These are phyloP conservation scores for Mitragyna speciosa DNA, from an alignment of 257 asterid genomes.

Conservation along the genomic window DNA sequence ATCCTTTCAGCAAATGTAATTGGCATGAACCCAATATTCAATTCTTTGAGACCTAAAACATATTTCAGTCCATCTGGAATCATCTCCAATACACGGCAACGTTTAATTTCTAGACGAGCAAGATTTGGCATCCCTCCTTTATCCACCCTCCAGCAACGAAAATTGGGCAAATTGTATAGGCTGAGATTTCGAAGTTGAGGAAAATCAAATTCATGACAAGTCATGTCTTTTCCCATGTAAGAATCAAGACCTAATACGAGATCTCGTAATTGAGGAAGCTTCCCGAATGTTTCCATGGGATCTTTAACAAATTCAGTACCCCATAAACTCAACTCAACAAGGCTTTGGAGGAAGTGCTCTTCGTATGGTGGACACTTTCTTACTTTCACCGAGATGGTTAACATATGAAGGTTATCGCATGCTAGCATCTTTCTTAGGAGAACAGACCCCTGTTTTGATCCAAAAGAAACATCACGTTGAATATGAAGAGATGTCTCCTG, in stretches of 20 bases:
- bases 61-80: slow-evolving; percentile 21
- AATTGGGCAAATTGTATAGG: fast-evolving
- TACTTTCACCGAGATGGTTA: background rate
- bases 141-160: slow-evolving; percentile 21
- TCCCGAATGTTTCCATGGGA: slow-evolving; percentile 1
- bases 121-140: slow-evolving; percentile 27
- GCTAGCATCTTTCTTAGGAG: background rate
- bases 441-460: background rate
- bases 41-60: background rate
- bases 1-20: background rate
- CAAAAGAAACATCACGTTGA: too few species aligned
- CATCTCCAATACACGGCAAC: background rate
- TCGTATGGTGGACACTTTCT: slow-evolving; percentile 1
- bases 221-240: background rate
- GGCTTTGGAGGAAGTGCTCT: background rate
- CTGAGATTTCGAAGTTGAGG: slow-evolving; percentile 7
- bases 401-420: background rate
- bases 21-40: background rate
- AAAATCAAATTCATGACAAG: slow-evolving; percentile 4
- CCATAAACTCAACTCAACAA: background rate
- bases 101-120: background rate
- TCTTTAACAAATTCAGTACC: background rate
- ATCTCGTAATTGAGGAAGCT: slow-evolving; percentile 9
- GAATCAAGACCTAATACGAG: fast-evolving
- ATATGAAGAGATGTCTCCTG: background rate